These are phyloP conservation scores for Trichopus zeylanicus DNA, from an alignment of 116 monocot genomes.

Conservation along the genomic window DNA sequence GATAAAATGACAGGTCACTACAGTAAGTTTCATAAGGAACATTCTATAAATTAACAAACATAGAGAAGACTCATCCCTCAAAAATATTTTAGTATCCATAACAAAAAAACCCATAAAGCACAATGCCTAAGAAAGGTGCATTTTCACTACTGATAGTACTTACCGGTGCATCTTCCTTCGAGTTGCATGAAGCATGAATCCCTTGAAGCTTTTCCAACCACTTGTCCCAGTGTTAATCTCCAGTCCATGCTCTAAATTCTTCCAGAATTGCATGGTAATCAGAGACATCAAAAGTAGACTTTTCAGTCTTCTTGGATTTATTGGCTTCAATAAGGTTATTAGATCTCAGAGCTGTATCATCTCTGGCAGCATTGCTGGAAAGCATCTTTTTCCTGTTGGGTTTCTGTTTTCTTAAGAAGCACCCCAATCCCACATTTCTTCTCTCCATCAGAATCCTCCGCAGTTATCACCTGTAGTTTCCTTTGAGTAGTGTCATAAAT, in stretches of 20 bases:
- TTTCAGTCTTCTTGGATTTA: conserved; percentile 71
- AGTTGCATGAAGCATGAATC: no score
- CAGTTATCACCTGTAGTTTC: conserved; percentile 74
- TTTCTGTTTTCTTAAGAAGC: conserved; percentile 61
- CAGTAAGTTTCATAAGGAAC: no score
- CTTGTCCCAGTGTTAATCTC: conserved; percentile 57
- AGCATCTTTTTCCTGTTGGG: conserved; percentile 31
- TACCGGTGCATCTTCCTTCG: conserved; percentile 8
- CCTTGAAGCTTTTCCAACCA: conserved; percentile 85
- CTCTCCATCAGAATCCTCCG: conserved; percentile 65
- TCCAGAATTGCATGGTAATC: conserved; percentile 34
- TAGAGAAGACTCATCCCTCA: no score
- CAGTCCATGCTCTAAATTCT: conserved; percentile 64
- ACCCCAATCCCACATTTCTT: conserved; percentile 67
- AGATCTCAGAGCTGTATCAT: conserved; percentile 23
- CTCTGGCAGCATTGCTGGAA: conserved; percentile 45
- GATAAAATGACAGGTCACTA: no score
- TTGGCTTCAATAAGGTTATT: conserved; percentile 34
- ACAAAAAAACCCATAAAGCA: not conserved
- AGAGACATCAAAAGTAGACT: conserved; percentile 31
- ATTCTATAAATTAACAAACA: no score
- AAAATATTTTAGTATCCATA: no score
- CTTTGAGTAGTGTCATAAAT: conserved; percentile 71
- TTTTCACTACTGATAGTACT: conserved; percentile 1
- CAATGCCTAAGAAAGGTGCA: not conserved